A percentile compares a stretch with the other conserved stretches of the same genome.
phyloP scores from a whole-genome alignment of 257 asterid genomes.

The Penstemon eatonii region DNA sequence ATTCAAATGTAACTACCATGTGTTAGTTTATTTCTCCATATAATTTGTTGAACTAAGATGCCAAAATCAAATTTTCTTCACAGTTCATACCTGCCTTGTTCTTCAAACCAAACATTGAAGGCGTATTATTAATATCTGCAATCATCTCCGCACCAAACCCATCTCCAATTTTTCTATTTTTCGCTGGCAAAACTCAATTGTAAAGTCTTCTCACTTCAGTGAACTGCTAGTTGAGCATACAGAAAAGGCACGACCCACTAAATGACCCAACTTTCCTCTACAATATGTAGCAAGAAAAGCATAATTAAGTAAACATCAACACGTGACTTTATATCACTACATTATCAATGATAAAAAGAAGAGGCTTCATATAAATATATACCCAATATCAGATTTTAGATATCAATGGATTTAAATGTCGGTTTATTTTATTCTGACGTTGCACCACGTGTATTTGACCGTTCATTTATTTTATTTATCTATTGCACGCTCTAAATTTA shows the following conservation, averaged over 20 bases:
- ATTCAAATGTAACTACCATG: too few relatives aligned
- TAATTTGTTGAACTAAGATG: background rate
- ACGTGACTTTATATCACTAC: constrained; percentile 15
- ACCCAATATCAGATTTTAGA: background rate
- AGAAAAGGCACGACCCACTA: constrained; percentile 24
- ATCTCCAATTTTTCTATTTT: constrained; percentile 16
- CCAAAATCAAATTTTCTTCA: constrained; percentile 8
- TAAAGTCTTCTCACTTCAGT: constrained; percentile 17
- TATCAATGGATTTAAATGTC: constrained; percentile 8
- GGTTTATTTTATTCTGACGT: too few relatives aligned
- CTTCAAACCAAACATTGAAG: constrained; percentile 27
- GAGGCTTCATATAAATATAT: too few relatives aligned
- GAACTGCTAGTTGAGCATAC: constrained; percentile 23
- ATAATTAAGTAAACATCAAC: constrained; percentile 11
- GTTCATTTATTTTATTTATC: too few relatives aligned
- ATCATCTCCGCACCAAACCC: constrained; percentile 1
- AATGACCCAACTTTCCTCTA: constrained; percentile 16
- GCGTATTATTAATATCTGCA: constrained; percentile 21
- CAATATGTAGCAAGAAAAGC: constrained; percentile 6
- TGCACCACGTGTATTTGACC: too few relatives aligned
- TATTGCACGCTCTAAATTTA: too few relatives aligned
- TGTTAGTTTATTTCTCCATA: too few relatives aligned
- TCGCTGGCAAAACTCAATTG: background rate
- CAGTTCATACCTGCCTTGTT: constrained; percentile 18
- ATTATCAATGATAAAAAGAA: background rate